Base-by-base conservation (phyloP, 2,329 filamentous ascomycete genomes). In the Alternaria longipes region DNA sequence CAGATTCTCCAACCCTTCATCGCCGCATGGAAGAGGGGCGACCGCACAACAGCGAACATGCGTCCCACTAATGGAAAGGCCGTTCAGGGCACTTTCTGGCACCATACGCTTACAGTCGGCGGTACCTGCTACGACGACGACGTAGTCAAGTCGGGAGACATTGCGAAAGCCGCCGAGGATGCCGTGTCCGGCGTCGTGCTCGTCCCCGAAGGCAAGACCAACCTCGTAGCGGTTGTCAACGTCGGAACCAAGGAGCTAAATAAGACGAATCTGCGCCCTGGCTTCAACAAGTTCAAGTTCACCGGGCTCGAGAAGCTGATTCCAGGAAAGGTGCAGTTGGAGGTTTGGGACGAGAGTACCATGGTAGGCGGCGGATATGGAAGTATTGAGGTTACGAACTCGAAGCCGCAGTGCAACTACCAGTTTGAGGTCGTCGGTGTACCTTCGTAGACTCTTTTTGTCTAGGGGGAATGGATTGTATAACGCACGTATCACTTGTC, bases 71-170 rank as follows among this genome's bases (percentile, higher is more conserved):
- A 66, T 14, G 62, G 55, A 5, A 67, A 65, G 16, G 24, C 50
- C 9, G 58, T 70, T 5, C 67, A 73, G 41, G 69, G 68, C 22
- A 56, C 63, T 8, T 72, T 69, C 42, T 65, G 58, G 65, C 63
- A 67, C 12, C 32, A 75, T 74, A 71, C 67, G 3, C 60, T 69
- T 9, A 60, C 63, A 6, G 56, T 64, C 7, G 70, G 65, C 30
- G 66, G 80, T 72, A 60, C 77, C 63, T 34, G 81, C 70, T 38
- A 82, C 82, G 20, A 81, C 78, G 5, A 82, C 82, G 14, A 85
- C 34, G 56, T 84, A 73, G 2, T 63, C 59, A 2, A 84, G 34
- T 62, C 63, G 8, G 12, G 5, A 4, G 57, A 64, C 24, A 60
- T 67, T 8, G 32, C 40, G 8, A 55, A 14, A 1, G 58, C 49